Evolutionary conservation across 768 basidiomycete genomes (phyloP).

Genomic region (Asterophora parasitica): DNA sequence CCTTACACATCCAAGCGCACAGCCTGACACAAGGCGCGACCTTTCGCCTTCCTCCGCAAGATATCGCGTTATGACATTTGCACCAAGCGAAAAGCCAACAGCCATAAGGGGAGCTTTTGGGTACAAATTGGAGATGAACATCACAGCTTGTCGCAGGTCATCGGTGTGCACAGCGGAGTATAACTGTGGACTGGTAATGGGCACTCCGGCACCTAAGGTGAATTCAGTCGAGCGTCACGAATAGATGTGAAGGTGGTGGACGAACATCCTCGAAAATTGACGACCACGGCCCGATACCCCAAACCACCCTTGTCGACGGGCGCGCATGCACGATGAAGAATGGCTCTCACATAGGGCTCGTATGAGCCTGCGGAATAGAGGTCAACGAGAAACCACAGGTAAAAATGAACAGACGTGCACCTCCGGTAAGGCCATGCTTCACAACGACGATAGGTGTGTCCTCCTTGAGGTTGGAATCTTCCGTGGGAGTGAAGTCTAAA

Average conservation of each 20-base stretch:
- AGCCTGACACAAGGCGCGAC: constrained; percentile 60
- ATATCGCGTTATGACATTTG: constrained; percentile 87
- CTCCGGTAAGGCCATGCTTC: constrained; percentile 52
- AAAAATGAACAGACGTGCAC: constrained; percentile 18
- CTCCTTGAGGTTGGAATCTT: constrained; percentile 30
- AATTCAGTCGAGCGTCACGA: constrained; percentile 11
- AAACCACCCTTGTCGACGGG: constrained; percentile 77
- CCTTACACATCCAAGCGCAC: constrained; percentile 72
- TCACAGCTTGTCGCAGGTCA: constrained; percentile 77
- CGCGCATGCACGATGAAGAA: constrained; percentile 69
- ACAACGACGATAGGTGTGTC: constrained; percentile 54
- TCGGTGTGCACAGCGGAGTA: constrained; percentile 90
- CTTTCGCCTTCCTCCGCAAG: constrained; percentile 74
- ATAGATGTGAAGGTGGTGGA: constrained; percentile 16
- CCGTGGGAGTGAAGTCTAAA: constrained; percentile 58
- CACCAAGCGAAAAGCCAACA: constrained; percentile 90
- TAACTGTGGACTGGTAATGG: constrained; percentile 75
- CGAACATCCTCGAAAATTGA: constrained; percentile 92
- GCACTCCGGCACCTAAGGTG: constrained; percentile 73
- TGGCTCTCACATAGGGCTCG: constrained; percentile 84
- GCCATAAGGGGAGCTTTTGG: constrained; percentile 82
- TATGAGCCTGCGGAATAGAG: constrained; percentile 59
- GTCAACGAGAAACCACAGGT: constrained; percentile 6
- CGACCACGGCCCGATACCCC: constrained; percentile 84
- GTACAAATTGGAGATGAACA: constrained; percentile 66